A percentile compares a stretch with the other conserved stretches of the same genome.
Evolutionary conservation across 805 yeast species (phyloP).

Genomic region (Hanseniaspora valbyensis): DNA sequence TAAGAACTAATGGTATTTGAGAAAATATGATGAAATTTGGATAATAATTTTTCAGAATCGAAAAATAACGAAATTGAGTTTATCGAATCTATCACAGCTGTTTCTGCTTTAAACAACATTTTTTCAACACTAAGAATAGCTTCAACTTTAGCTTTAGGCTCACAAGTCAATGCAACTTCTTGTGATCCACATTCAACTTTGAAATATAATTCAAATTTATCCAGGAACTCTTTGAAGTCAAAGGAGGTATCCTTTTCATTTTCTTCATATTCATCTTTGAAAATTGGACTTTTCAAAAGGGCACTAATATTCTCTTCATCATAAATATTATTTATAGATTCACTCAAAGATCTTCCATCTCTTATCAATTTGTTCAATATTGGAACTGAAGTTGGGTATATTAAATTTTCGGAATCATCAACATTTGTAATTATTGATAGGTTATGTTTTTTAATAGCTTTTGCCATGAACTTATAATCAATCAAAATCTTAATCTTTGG

Average conservation of each 20-base stretch:
- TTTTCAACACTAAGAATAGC: slow-evolving; percentile 69
- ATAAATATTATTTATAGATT: slow-evolving; percentile 15
- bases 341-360: background rate
- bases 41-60: slow-evolving; percentile 45
- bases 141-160: slow-evolving; percentile 86
- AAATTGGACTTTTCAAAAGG: slow-evolving; percentile 32
- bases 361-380: slow-evolving; percentile 32
- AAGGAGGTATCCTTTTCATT: slow-evolving; percentile 18
- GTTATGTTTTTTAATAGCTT: slow-evolving; percentile 21
- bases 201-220: slow-evolving; percentile 49
- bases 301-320: slow-evolving; percentile 45
- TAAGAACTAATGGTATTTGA: slow-evolving; percentile 84
- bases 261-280: slow-evolving; percentile 12
- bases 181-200: slow-evolving; percentile 63
- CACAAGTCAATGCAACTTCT: slow-evolving; percentile 69
- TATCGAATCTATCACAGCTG: slow-evolving; percentile 35
- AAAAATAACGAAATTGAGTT: slow-evolving; percentile 37
- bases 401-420: slow-evolving; percentile 53
- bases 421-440: slow-evolving; percentile 24
- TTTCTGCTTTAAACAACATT: slow-evolving; percentile 46
- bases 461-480: slow-evolving; percentile 33
- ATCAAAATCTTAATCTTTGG: slow-evolving; percentile 59
- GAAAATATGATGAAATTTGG: slow-evolving; percentile 78
- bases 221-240: slow-evolving; percentile 38
- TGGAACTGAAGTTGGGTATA: slow-evolving; percentile 70